Base-by-base conservation (phyloP, 2,329 filamentous ascomycete genomes). In the Diaporthe destruens region DNA sequence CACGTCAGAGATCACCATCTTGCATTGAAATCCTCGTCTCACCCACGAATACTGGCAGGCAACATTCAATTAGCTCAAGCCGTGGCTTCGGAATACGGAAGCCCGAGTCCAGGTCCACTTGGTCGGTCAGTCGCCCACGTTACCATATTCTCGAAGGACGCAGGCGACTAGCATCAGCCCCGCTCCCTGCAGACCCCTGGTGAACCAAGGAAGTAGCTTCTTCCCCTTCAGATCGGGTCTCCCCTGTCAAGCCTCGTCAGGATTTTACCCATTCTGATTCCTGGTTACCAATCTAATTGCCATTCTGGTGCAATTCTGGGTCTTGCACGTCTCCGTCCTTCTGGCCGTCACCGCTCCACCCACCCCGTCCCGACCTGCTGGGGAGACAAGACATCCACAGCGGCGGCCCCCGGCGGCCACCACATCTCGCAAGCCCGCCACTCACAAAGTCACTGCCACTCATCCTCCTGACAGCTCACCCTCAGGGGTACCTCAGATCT, bases 241-340 rank as follows among this genome's bases (percentile, higher is more conserved):
- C 44, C 57, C 69, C 36, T 71, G 69, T 66, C 51, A 49, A 36
- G 51, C 42, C 56, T 20, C 14, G 23, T 44, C 23, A 61, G 68
- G 32, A 70, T 51, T 72, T 72, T 70, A 39, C 71, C 66, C 71
- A 25, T 70, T 70, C 55, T 70, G 56, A n/a, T 70, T 70, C 34
- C 42, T 49, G 67, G 29, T 29, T 29, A 29, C 29, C 29, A 29
- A 29, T 29, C 29, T 29, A 29, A 5, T 44, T 34, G 32, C 56
- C 51, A 65, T 53, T 11, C 47, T 54, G 44, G 44, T 8, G 16
- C 39, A 14, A 42, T 42, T 14, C 44, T 47, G 39, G 44, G 44
- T 7, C 20, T 18, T 34, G 12, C 6, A 20, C 57, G 23, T n/a
- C 4, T 49, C 32, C 18, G 51, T 49, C 23, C 12, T 12, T 66